Base-by-base conservation (phyloP, 2,329 filamentous ascomycete genomes). In the Chlorencoelia australis region DNA sequence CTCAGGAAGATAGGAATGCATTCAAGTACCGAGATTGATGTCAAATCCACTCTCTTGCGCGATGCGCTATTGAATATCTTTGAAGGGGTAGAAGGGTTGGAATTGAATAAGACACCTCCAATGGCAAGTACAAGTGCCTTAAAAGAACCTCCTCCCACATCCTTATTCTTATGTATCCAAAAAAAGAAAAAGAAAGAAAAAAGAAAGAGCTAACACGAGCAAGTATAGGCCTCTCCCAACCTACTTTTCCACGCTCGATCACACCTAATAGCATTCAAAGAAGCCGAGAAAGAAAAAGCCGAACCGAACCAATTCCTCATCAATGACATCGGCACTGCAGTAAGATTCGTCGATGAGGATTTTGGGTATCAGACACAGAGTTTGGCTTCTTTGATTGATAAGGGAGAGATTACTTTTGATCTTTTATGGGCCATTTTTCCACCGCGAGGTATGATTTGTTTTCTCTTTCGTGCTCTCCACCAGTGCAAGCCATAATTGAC, bases 401-500 rank as follows among this genome's bases (percentile, higher is more conserved):
- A 29, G 15, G 25, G 18, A 4, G 34, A 37, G 18, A 37, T 37
- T 9, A 31, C 34, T 15, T 37, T 20, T 8, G 34, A 30, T 15
- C 27, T 37, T 13, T 20, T 31, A 3, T 31, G 34, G 34, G 16
- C 34, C n/a, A 24, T 37, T 15, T 21, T 37, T 20, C 17, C 28
- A 16, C 27, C n/a, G n/a, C n/a, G n/a, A n/a, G n/a, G n/a, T n/a
- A n/a, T n/a, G n/a, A n/a, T n/a, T n/a, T n/a, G n/a, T n/a, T n/a
- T n/a, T n/a, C n/a, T n/a, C n/a, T n/a, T n/a, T n/a, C n/a, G n/a
- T n/a, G n/a, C n/a, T n/a, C n/a, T n/a, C n/a, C n/a, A n/a, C n/a
- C n/a, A n/a, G n/a, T 11, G 21, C 21, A 24, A 7, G 11, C 21
- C 21, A 7, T 24, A 7, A 7, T 24, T 24, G 7, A 24, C 21